Conservation (phyloP, 495 filamentous ascomycete genomes). For the Platismatia glauca region DNA sequence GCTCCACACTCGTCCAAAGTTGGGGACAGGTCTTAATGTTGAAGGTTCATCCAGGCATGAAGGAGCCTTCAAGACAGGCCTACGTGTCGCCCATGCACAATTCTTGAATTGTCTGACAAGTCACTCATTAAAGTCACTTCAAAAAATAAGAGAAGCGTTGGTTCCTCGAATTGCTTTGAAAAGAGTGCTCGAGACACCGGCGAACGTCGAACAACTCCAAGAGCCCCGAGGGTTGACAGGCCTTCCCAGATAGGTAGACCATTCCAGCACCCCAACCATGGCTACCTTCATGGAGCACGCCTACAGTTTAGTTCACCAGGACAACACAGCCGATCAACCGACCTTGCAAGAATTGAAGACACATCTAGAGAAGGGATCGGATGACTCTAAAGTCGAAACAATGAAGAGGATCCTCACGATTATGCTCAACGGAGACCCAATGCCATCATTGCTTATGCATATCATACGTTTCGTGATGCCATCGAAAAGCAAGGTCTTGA, state of each 20-base stretch:
- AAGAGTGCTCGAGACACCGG: not conserved
- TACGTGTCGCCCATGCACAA: slow-evolving; percentile 1
- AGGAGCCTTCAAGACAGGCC: slow-evolving; percentile 1
- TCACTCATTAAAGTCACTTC: not conserved
- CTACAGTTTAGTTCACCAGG: slow-evolving; percentile 91
- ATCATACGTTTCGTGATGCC: slow-evolving; percentile 99
- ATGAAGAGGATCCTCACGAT: slow-evolving; percentile 96
- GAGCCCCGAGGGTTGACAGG: not conserved
- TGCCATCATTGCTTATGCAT: slow-evolving; percentile 94
- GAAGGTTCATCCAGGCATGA: not conserved
- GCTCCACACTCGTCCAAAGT: slow-evolving; percentile 6
- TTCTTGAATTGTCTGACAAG: not conserved
- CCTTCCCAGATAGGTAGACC: not conserved
- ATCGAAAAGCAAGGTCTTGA: slow-evolving; percentile 88
- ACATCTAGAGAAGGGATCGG: slow-evolving; percentile 93
- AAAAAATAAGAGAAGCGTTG: not conserved
- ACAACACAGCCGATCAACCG: slow-evolving; percentile 89
- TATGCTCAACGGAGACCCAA: slow-evolving; percentile 97
- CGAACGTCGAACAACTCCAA: not conserved
- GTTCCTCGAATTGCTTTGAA: not conserved
- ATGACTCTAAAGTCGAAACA: slow-evolving; percentile 94
- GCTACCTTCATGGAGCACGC: slow-evolving; percentile 86
- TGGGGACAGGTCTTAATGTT: slow-evolving; percentile 11
- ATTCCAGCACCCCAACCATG: slow-evolving; percentile 51
- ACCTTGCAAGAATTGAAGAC: slow-evolving; percentile 81